phyloP scores from a whole-genome alignment of 2,329 filamentous ascomycete species.

The Neoscytalidium dimidiatum region DNA sequence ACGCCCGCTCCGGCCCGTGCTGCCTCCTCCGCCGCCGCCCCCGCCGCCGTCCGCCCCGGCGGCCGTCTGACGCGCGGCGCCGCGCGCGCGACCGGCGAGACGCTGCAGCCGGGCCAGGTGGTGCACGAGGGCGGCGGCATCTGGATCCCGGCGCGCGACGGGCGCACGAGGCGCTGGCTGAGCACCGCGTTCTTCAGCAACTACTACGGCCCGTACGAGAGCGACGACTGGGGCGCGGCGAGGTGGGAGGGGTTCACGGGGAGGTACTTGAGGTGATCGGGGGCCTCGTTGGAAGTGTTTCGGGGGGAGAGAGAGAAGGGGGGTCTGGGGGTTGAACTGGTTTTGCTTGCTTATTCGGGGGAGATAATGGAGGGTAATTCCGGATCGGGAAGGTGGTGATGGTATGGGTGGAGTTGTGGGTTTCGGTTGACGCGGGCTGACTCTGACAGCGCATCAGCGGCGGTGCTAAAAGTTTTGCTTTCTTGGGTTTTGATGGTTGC shows the following conservation, averaged over 20 bases:
- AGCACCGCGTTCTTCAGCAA: neutral
- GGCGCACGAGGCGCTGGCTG: neutral
- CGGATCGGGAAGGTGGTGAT: neutral
- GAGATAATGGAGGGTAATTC: neutral
- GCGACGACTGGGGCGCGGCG: neutral
- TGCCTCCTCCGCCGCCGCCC: neutral
- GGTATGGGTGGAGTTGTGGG: neutral
- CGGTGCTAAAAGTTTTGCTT: neutral
- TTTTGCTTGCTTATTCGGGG: neutral
- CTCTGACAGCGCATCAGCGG: neutral
- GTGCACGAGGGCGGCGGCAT: neutral
- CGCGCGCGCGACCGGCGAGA: neutral
- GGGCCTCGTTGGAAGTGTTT: no score
- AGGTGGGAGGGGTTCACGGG: slow-evolving; percentile 10
- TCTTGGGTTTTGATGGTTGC: neutral
- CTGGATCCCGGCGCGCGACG: neutral
- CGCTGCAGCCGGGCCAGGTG: neutral
- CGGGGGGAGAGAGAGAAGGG: neutral
- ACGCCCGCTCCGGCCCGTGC: neutral
- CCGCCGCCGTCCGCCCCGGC: neutral
- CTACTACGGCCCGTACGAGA: neutral
- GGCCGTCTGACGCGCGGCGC: neutral
- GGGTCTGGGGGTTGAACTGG: neutral
- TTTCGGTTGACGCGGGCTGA: neutral
- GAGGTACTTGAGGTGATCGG: neutral